Conservation (phyloP, 2,329 filamentous ascomycete genomes). For the Westerdykella aurantiaca region DNA sequence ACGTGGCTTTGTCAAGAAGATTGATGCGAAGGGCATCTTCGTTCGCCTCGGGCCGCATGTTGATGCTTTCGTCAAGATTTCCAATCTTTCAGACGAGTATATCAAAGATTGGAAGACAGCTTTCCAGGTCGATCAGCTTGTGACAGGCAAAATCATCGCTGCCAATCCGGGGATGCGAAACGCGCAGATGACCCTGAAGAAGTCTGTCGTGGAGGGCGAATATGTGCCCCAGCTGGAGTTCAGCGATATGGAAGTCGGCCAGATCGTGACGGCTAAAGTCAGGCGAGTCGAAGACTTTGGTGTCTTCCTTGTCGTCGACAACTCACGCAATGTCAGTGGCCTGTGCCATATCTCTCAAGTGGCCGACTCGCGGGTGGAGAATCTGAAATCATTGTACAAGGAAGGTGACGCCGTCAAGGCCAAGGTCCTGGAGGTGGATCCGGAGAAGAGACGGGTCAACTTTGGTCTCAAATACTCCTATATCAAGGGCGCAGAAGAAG, state of each 20-base stretch:
- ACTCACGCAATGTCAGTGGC: conserved; percentile 82
- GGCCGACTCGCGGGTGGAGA: conserved; percentile 73
- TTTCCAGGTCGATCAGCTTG: conserved; percentile 83
- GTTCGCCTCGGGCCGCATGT: conserved; percentile 75
- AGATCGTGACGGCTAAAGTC: conserved; percentile 82
- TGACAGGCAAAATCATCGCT: conserved; percentile 75
- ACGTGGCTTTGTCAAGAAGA: conserved; percentile 86
- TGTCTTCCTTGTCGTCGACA: conserved; percentile 86
- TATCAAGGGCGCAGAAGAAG: conserved; percentile 57
- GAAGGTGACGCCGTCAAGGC: conserved; percentile 94
- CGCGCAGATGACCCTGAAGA: conserved; percentile 80
- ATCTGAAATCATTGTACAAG: conserved; percentile 84
- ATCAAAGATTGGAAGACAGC: conserved; percentile 93
- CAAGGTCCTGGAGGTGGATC: conserved; percentile 72
- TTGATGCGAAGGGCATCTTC: conserved; percentile 84
- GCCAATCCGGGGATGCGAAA: conserved; percentile 65
- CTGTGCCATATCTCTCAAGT: conserved; percentile 90
- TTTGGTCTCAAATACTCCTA: conserved; percentile 92
- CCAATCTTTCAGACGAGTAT: conserved; percentile 83
- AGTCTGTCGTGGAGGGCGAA: conserved; percentile 72
- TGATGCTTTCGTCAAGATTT: conserved; percentile 75
- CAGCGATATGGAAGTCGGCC: conserved; percentile 70
- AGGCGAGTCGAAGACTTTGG: conserved; percentile 93
- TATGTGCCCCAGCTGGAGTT: conserved; percentile 70
- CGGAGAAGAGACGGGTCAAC: conserved; percentile 69